Conservation (phyloP, 495 filamentous ascomycete genomes). For the Penicillium roqueforti region DNA sequence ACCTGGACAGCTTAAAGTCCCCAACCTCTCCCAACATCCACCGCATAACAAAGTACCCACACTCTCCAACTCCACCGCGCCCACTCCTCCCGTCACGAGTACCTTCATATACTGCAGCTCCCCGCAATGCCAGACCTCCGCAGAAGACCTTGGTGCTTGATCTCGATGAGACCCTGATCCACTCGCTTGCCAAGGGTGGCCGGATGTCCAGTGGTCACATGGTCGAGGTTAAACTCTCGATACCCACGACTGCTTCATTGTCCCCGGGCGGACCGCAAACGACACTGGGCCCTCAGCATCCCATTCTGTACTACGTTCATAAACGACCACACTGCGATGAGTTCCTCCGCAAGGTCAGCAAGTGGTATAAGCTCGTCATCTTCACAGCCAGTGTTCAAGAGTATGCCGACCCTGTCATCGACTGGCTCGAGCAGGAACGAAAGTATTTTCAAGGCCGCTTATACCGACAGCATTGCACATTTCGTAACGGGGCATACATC, state of each 20-base stretch:
- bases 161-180: constrained; percentile 94
- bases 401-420: constrained; percentile 97
- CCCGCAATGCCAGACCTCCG: constrained; percentile 41
- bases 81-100: constrained; percentile 83
- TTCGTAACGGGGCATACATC: constrained; percentile 91
- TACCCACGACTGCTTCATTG: constrained; percentile 54
- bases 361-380: constrained; percentile 97
- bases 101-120: constrained; percentile 67
- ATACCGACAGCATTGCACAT: constrained; percentile 95
- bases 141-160: constrained; percentile 95
- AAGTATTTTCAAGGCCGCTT: constrained; percentile 91
- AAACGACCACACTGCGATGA: constrained; percentile 97
- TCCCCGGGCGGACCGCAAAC: constrained; percentile 58
- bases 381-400: constrained; percentile 98
- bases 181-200: constrained; percentile 93
- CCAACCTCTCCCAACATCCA: constrained; percentile 78
- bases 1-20: constrained; percentile 63
- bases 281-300: constrained; percentile 78
- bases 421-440: constrained; percentile 94
- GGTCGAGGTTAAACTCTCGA: constrained; percentile 91
- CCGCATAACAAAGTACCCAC: constrained; percentile 78
- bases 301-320: constrained; percentile 97
- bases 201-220: constrained; percentile 96
- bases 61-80: constrained; percentile 79
- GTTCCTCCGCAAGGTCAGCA: constrained; percentile 87